Percentiles rank a stretch among this genome's conserved stretches.
Conservation (phyloP, 345 rosid genomes). For the Acer negundo region DNA sequence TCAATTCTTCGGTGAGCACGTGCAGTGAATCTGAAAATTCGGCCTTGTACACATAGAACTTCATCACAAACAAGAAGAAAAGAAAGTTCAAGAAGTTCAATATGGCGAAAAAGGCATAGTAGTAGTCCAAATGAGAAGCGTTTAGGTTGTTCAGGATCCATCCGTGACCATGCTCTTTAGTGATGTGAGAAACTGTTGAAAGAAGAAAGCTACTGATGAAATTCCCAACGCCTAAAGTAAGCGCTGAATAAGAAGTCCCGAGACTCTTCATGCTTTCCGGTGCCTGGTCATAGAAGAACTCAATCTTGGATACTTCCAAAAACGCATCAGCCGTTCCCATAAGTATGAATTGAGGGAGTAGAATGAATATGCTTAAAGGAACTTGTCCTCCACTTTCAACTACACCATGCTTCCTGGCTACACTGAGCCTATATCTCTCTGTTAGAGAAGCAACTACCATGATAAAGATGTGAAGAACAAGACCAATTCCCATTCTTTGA, state of each 20-base stretch:
- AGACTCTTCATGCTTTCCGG: constrained; percentile 94
- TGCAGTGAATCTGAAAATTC: constrained; percentile 63
- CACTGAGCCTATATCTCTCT: constrained; percentile 52
- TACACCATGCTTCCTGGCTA: constrained; percentile 53
- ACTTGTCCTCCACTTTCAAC: constrained; percentile 53
- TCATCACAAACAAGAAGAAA: constrained; percentile 57
- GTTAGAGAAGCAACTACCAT: constrained; percentile 62
- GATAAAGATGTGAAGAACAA: constrained; percentile 55
- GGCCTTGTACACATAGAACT: constrained; percentile 64
- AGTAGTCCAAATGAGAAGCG: constrained; percentile 70
- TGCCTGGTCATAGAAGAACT: constrained; percentile 92
- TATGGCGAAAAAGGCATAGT: constrained; percentile 65
- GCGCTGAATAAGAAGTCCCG: constrained; percentile 67
- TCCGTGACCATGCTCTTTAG: constrained; percentile 54
- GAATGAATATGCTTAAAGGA: constrained; percentile 58
- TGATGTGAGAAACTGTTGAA: constrained; percentile 52
- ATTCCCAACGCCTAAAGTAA: constrained; percentile 61
- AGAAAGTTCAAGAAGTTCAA: constrained; percentile 60
- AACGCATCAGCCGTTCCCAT: constrained; percentile 86
- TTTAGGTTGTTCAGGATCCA: constrained; percentile 84
- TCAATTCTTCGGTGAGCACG: constrained; percentile 52
- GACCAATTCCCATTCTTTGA: constrained; percentile 75
- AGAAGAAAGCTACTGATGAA: constrained; percentile 79
- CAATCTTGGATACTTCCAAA: constrained; percentile 75
- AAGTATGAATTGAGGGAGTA: constrained; percentile 79